Conservation (phyloP, 2,329 filamentous ascomycete species). For the Clonostachys solani region DNA sequence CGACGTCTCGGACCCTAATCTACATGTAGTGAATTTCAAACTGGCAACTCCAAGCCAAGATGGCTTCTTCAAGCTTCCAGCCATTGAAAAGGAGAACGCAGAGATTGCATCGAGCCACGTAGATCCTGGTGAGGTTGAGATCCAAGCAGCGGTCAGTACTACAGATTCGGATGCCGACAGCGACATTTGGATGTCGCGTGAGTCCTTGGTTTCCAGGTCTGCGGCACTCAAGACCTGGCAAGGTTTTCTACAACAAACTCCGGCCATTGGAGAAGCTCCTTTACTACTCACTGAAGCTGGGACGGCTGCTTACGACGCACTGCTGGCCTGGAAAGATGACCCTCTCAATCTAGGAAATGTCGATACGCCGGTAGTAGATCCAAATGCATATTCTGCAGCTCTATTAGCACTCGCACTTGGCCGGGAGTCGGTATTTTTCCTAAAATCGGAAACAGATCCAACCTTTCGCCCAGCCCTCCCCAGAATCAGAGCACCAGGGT, state of each 20-base stretch:
- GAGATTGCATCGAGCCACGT: background rate
- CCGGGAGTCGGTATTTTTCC: constrained; percentile 67
- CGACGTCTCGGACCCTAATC: background rate
- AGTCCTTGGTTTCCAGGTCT: constrained; percentile 17
- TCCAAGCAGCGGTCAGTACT: too few relatives aligned
- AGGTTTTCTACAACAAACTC: constrained; percentile 41
- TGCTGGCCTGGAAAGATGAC: constrained; percentile 38
- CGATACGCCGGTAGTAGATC: constrained; percentile 37
- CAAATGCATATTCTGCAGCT: constrained; percentile 46
- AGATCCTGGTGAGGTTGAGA: constrained; percentile 3
- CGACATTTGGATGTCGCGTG: constrained; percentile 41
- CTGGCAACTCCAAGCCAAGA: constrained; percentile 4
- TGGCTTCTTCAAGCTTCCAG: constrained; percentile 38
- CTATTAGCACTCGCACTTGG: constrained; percentile 66
- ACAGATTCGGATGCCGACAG: background rate
- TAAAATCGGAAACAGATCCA: constrained; percentile 46
- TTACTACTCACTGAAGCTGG: constrained; percentile 67
- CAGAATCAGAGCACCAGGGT: constrained; percentile 49
- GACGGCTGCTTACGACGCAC: constrained; percentile 60
- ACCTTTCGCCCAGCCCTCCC: constrained; percentile 46
- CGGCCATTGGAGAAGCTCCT: constrained; percentile 26
- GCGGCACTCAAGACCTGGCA: constrained; percentile 65
- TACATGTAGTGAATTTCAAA: background rate
- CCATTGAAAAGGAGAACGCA: constrained; percentile 6
- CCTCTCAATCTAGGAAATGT: constrained; percentile 29